Conservation (phyloP, 371 early-diverging fungal species). For the Apophysomyces sp. region DNA sequence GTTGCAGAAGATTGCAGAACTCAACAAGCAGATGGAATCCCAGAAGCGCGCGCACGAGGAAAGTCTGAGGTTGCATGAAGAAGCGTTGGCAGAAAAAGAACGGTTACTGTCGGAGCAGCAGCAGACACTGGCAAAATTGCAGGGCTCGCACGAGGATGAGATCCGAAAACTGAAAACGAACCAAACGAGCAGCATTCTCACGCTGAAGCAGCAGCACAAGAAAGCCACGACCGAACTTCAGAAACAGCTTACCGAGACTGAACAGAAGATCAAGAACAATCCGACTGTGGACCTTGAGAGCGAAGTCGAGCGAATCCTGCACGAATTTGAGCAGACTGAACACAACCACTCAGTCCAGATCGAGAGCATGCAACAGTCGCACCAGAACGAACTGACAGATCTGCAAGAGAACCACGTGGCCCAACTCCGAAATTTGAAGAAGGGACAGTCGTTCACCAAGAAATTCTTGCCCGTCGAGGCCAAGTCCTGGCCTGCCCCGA, state of each 20-base stretch:
- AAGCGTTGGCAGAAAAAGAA: constrained; percentile 43
- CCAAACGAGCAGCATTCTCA: constrained; percentile 23
- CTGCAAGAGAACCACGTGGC: constrained; percentile 36
- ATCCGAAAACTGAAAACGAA: constrained; percentile 26
- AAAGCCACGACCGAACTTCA: constrained; percentile 34
- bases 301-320: constrained; percentile 77
- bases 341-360: constrained; percentile 38
- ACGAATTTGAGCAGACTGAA: constrained; percentile 64
- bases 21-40: constrained; percentile 37
- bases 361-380: constrained; percentile 38
- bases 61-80: constrained; percentile 37
- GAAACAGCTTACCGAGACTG: constrained; percentile 28
- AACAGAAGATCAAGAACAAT: constrained; percentile 19
- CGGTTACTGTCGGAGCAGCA: constrained; percentile 33
- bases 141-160: constrained; percentile 25
- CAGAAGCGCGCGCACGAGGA: constrained; percentile 42
- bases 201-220: constrained; percentile 35
- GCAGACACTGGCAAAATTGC: constrained; percentile 19
- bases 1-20: constrained; percentile 26
- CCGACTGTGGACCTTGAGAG: constrained; percentile 59
- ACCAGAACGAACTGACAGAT: constrained; percentile 31
- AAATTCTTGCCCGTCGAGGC: constrained; percentile 44
- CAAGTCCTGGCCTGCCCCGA: constrained; percentile 43
- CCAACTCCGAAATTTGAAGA: constrained; percentile 32
- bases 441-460: constrained; percentile 22